Evolutionary conservation across 306 rosid genomes (phyloP).

Genomic region (Trichosanthes cucumerina): DNA sequence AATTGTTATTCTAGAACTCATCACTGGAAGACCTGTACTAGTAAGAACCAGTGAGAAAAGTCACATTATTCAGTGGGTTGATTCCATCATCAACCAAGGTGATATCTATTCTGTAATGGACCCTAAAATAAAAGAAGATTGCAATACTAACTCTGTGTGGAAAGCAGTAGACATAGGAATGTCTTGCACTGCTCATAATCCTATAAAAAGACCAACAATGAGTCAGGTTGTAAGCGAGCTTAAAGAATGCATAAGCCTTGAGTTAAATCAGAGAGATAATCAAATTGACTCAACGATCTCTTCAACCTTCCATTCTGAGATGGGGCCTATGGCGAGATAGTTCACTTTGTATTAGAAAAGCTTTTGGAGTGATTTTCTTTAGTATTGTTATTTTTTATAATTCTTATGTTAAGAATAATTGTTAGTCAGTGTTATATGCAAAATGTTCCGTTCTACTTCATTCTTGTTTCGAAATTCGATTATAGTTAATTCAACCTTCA

Average conservation of each 20-base stretch:
- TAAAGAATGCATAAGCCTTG: not conserved
- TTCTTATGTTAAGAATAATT: not conserved
- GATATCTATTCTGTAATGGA: not conserved
- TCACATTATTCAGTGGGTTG: not conserved
- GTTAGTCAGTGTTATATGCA: not conserved
- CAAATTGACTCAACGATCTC: not conserved
- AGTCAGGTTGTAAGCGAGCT: not conserved
- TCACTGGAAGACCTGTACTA: not conserved
- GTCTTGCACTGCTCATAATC: not conserved
- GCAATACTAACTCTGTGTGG: not conserved
- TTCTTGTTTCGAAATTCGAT: not conserved
- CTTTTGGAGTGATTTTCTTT: not conserved
- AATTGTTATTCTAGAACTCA: not conserved
- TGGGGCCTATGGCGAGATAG: not conserved
- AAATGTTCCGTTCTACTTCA: not conserved
- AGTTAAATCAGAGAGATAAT: not conserved
- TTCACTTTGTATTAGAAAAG: not conserved
- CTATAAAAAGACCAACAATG: not conserved
- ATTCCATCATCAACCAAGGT: not conserved
- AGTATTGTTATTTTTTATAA: too few relatives aligned
- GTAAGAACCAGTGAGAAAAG: not conserved
- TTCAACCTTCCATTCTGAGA: not conserved
- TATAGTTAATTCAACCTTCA: too few relatives aligned
- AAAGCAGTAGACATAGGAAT: not conserved
- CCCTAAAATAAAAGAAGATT: not conserved